A percentile compares a stretch with the other conserved stretches of the same genome.
Conservation (phyloP, 2,329 filamentous ascomycete species). For the Penicillium palitans region DNA sequence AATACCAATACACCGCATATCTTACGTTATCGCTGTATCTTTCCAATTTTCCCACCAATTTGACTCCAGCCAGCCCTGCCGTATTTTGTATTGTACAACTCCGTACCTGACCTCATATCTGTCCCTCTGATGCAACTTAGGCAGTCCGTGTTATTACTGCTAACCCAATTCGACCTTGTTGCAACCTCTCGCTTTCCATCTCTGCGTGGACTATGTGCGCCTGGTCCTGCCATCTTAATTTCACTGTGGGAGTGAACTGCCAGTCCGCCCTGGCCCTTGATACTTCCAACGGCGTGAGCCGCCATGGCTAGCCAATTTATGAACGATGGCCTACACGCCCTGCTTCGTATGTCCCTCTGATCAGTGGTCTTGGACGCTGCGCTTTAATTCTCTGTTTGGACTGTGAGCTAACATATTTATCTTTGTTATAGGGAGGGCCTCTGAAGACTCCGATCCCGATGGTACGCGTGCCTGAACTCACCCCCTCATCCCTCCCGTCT, state of each 20-base stretch:
- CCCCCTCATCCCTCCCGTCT: slow-evolving; percentile 10
- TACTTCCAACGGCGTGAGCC: slow-evolving; percentile 24
- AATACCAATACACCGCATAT: neutral
- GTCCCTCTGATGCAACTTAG: slow-evolving; percentile 22
- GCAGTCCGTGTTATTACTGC: slow-evolving; percentile 5
- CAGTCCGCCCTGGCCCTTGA: slow-evolving; percentile 28
- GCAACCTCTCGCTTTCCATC: slow-evolving; percentile 6
- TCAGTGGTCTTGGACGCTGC: neutral
- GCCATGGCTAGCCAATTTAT: slow-evolving; percentile 40
- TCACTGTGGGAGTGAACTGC: slow-evolving; percentile 37
- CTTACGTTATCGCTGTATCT: neutral
- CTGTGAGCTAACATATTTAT: slow-evolving; percentile 20
- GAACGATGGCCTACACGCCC: slow-evolving; percentile 36
- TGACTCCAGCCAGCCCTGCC: slow-evolving; percentile 3
- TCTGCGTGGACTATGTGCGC: slow-evolving; percentile 39
- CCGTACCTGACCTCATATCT: slow-evolving; percentile 18
- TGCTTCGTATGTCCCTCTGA: slow-evolving; percentile 37
- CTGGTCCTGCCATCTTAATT: slow-evolving; percentile 32
- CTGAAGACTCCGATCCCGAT: slow-evolving; percentile 42
- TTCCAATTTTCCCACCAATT: neutral
- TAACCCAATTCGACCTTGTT: slow-evolving; percentile 11
- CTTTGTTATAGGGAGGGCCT: slow-evolving; percentile 34
- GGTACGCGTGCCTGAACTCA: slow-evolving; percentile 31
- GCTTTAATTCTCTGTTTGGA: neutral
- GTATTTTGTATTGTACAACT: slow-evolving; percentile 10